Evolutionary conservation across 169 alveolate genomes (phyloP).

Genomic region (Plasmodium adleri): DNA sequence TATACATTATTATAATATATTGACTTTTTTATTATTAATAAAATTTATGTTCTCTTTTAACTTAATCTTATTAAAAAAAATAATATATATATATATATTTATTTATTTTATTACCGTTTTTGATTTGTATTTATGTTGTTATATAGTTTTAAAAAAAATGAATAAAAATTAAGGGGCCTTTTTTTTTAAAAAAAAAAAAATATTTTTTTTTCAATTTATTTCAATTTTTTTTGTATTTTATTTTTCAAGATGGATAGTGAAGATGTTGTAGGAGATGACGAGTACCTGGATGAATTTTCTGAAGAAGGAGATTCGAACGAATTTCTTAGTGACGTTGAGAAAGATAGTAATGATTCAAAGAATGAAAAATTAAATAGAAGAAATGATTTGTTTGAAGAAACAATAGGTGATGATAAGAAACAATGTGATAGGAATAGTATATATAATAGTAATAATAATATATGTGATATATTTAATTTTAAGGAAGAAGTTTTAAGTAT

Average conservation of each 20-base stretch:
- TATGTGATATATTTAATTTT: not conserved
- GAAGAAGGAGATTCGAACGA: slow-evolving; percentile 25
- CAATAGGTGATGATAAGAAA: not conserved
- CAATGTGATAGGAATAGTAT: not conserved
- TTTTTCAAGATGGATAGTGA: slow-evolving; percentile 8
- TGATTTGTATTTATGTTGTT: too few species aligned
- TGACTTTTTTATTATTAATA: too few species aligned
- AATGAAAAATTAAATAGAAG: not conserved
- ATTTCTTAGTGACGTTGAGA: slow-evolving; percentile 6
- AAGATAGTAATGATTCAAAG: not conserved
- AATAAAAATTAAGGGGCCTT: too few species aligned
- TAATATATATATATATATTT: too few species aligned
- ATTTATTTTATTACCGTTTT: too few species aligned
- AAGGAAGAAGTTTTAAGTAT: slow-evolving; percentile 43
- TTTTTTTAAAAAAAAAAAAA: too few species aligned
- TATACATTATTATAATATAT: too few species aligned
- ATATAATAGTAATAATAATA: not conserved
- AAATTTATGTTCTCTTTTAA: too few species aligned
- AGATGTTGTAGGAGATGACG: slow-evolving; percentile 61
- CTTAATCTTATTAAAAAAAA: too few species aligned
- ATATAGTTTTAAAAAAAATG: too few species aligned
- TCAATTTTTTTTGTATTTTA: too few species aligned
- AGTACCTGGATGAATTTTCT: slow-evolving; percentile 61
- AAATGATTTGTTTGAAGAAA: not conserved
- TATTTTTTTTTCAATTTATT: too few species aligned